Conservation (phyloP, 1,139 yeast genomes). For the Lodderomyces jiufengensis region DNA sequence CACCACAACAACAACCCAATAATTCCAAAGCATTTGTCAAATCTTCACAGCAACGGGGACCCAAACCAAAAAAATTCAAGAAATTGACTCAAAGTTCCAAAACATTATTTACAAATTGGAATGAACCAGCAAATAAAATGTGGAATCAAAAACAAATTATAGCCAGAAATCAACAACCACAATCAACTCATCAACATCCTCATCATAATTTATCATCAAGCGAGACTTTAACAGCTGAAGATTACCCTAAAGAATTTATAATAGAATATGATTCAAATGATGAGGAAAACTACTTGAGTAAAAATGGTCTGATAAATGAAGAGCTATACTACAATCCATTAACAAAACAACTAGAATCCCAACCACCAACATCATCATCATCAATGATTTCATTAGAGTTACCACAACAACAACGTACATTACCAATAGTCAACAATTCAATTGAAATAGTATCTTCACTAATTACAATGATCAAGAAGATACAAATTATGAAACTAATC, state of each 20-base stretch:
- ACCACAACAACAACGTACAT: background rate
- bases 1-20: conserved; percentile 2
- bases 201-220: background rate
- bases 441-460: conserved; percentile 27
- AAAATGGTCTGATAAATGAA: conserved; percentile 15
- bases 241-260: conserved; percentile 24
- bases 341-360: conserved; percentile 31
- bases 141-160: conserved; percentile 13
- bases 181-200: background rate
- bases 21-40: conserved; percentile 7
- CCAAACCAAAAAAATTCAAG: conserved; percentile 13
- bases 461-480: conserved; percentile 32
- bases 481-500: conserved; percentile 35
- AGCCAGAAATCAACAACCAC: too few relatives aligned
- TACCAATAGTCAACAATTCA: conserved; percentile 4
- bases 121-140: conserved; percentile 28
- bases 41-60: background rate
- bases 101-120: conserved; percentile 30
- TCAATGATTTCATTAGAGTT: conserved; percentile 15
- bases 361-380: conserved; percentile 31
- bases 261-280: conserved; percentile 32
- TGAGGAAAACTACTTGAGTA: conserved; percentile 19
- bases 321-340: conserved; percentile 34
- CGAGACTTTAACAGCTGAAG: conserved; percentile 3
- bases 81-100: conserved; percentile 22